A percentile compares a stretch with the other conserved stretches of the same genome.
phyloP scores from a whole-genome alignment of 2,329 filamentous ascomycete species.

The Massarina eburnea region DNA sequence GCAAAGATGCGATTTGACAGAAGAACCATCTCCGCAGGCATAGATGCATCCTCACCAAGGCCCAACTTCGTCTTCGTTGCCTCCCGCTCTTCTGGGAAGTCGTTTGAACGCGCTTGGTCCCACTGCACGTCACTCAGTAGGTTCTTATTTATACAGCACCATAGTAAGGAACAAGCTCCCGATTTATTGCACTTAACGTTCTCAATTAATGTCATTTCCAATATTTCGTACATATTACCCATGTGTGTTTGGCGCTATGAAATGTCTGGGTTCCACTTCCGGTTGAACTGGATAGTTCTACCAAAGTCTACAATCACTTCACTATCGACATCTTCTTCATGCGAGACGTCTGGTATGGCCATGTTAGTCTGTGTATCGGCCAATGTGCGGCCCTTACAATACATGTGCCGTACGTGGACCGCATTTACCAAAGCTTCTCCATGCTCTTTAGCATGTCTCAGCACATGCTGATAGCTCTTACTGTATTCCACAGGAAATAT shows the following conservation, averaged over 20 bases:
- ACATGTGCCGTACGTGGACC: constrained; percentile 5
- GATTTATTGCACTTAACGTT: too few relatives aligned
- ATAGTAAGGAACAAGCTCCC: constrained; percentile 4
- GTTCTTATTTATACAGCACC: not conserved
- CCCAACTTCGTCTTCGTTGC: too few relatives aligned
- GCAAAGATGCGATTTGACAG: constrained; percentile 7
- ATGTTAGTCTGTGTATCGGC: not conserved
- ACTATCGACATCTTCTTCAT: constrained; percentile 2
- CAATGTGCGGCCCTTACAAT: constrained; percentile 2
- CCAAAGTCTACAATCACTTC: too few relatives aligned
- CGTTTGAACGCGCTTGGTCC: too few relatives aligned
- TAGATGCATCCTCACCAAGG: not conserved
- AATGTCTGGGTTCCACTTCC: too few relatives aligned
- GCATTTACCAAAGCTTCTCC: constrained; percentile 2
- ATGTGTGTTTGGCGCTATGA: too few relatives aligned
- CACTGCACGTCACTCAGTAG: too few relatives aligned
- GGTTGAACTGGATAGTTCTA: too few relatives aligned
- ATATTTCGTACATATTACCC: too few relatives aligned
- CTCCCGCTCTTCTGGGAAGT: too few relatives aligned
- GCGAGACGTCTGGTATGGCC: not conserved
- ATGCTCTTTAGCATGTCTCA: not conserved
- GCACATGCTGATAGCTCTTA: not conserved
- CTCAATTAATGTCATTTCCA: too few relatives aligned
- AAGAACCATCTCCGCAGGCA: not conserved
- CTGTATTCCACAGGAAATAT: constrained; percentile 26